Base-by-base conservation (phyloP, 805 yeast species). In the Helenozyma rhizophorensis region DNA sequence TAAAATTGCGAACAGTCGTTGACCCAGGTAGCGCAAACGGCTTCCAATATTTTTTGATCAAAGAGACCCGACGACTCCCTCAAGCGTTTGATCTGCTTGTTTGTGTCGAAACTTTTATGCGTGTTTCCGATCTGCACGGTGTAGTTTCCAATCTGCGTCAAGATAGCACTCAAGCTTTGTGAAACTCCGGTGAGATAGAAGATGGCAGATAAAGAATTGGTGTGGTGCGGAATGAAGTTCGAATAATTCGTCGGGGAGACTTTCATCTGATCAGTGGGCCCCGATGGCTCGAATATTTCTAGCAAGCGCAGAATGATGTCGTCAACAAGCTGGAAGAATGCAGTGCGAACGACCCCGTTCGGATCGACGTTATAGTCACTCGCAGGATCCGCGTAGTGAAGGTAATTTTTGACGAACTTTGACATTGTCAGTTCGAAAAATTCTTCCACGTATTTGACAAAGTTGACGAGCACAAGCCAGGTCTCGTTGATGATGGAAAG, bases 1-100 rank as follows among this genome's bases (percentile, higher is more conserved):
- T 60, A 63, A 24, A 66, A 60, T 37, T 66, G 72, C 2, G 66
- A 53, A 40, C 70, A 65, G 39, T 66, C 72, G 37, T 66, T 66
- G 4, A 65, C 65, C 71, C 71, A 66, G 1, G 61, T 62, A 4
- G 70, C 54, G 42, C 71, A 66, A 2, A 58, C 43, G 1, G 68
- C 70, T 43, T 66, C 71, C 32, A 65, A 38, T 10, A 65, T 56
- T 28, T 54, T 55, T 42, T 64, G 72, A 36, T 60, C 65, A 12
- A 62, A 55, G 13, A 52, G 43, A 9, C 46, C 16, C 4, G 65
- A 56, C 3, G 61, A 46, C n/a, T 42, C 51, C 26, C 69, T 44
- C 35, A 66, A 53, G 25, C 43, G 42, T 31, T 64, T 64, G 33
- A 66, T 46, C 21, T 53, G 40, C 37, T 57, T 61, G 42, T 65